Conservation (phyloP, 345 rosid species). For the Cardamine occulta region DNA sequence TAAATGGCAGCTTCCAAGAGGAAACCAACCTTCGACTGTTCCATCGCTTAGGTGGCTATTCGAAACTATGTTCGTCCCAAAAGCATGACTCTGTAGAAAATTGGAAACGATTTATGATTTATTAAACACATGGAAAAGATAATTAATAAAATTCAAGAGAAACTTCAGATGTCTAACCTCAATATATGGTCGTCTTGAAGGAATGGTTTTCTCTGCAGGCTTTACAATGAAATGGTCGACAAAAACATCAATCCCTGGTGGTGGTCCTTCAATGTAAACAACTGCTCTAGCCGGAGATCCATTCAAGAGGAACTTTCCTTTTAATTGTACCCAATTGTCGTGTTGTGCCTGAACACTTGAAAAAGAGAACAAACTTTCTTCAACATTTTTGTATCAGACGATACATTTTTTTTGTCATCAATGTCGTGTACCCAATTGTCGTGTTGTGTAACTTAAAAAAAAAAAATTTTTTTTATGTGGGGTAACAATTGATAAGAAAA, state of each 20-base stretch:
- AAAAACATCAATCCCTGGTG: slow-evolving; percentile 85
- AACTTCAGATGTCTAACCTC: slow-evolving; percentile 54
- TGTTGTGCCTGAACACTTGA: slow-evolving; percentile 77
- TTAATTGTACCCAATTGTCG: slow-evolving; percentile 73
- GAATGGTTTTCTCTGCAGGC: slow-evolving; percentile 72
- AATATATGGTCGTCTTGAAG: slow-evolving; percentile 63
- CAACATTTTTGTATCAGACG: slow-evolving; percentile 6
- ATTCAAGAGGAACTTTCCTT: slow-evolving; percentile 89
- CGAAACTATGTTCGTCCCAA: slow-evolving; percentile 70
- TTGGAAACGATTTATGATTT: slow-evolving; percentile 1
- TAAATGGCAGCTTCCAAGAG: slow-evolving; percentile 81
- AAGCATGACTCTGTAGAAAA: slow-evolving; percentile 62
- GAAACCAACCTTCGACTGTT: slow-evolving; percentile 81
- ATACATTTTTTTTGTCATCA: background rate
- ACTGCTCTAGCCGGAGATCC: slow-evolving; percentile 74
- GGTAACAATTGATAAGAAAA: background rate
- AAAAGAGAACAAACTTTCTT: slow-evolving; percentile 19
- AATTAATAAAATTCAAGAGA: background rate
- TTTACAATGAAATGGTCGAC: slow-evolving; percentile 67
- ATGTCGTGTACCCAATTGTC: too few species aligned
- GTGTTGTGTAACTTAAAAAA: too few species aligned
- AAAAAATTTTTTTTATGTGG: too few species aligned
- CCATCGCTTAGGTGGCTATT: slow-evolving; percentile 65
- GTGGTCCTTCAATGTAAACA: slow-evolving; percentile 91
- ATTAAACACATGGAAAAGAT: background rate